phyloP scores from a whole-genome alignment of 768 basidiomycete species.

The Rossbeevera mucosa region DNA sequence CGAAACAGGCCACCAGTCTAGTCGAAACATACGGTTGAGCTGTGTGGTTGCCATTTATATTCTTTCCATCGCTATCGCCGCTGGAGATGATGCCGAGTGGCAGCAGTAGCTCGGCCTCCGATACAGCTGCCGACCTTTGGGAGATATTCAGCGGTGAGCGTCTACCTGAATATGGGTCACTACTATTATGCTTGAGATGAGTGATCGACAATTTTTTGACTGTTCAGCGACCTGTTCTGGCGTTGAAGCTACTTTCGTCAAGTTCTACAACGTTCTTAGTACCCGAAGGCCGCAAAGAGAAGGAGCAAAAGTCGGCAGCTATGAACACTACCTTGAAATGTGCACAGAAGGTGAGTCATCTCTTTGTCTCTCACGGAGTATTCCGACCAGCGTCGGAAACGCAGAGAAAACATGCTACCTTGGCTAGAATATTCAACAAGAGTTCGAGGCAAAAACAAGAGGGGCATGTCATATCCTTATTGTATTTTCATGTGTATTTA shows the following conservation, averaged over 20 bases:
- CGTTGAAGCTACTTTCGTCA: conserved; percentile 73
- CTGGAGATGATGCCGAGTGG: conserved; percentile 65
- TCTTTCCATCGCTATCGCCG: conserved; percentile 86
- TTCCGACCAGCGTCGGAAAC: conserved; percentile 73
- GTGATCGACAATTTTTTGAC: conserved; percentile 56
- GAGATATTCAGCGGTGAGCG: conserved; percentile 76
- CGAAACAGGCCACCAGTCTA: too few species aligned
- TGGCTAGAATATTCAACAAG: conserved; percentile 41
- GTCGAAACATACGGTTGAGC: too few species aligned
- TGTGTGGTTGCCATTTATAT: conserved; percentile 95
- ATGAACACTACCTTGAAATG: conserved; percentile 84
- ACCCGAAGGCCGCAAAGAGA: conserved; percentile 89
- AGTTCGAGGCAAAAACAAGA: conserved; percentile 71
- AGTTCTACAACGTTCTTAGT: conserved; percentile 87
- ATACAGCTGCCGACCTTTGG: conserved; percentile 61
- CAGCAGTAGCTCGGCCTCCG: conserved; percentile 49
- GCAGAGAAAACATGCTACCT: conserved; percentile 81
- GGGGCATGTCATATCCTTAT: not conserved
- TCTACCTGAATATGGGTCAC: conserved; percentile 95
- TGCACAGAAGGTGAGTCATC: conserved; percentile 60
- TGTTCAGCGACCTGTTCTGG: not conserved
- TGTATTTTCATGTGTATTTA: not conserved
- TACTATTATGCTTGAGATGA: conserved; percentile 91
- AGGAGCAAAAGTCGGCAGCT: conserved; percentile 73
- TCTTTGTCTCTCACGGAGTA: too few species aligned